Base-by-base conservation (phyloP, 75 land plant genomes). In the Azolla pinnata region DNA sequence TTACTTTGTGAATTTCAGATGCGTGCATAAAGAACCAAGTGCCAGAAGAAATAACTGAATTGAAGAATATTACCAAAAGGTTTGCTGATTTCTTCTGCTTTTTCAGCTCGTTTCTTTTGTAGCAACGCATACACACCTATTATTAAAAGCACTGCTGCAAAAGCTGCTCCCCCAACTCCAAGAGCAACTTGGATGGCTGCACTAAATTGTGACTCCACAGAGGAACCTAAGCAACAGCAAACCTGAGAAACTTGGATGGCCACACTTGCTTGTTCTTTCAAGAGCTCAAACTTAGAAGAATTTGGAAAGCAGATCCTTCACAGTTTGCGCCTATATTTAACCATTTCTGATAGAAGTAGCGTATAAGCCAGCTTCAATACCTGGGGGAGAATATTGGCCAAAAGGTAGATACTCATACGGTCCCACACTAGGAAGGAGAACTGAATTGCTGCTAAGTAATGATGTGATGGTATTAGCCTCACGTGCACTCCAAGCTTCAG, bases 21-120 rank as follows among this genome's bases (percentile, higher is more conserved):
- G 24, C 17, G 21, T 49, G 29, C 20, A 17, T 34, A 29, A 26
- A 21, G 27, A 9, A 0, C 14, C 0, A 20, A 4, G 20, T 29
- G 24, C 20, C 2, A 24, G 27, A 23, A 32, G 1, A 29, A 61
- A 5, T 0, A 8, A 44, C 25, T 30, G 23, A 45, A 49, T 33
- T 46, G 24, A 51, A 46, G 17, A 21, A 17, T 10, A 31, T 46
- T 76, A 90, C 97, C 87, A 68, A 81, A 83, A 57, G 84, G 81
- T 24, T 77, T 68, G 56, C 61, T 65, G 29, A 35, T 47, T 26
- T 67, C 62, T 19, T 48, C 61, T 31, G 75, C 69, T 25, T 29
- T 69, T 29, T 81, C 58, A 30, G 81, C 83, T 60, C 71, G 63
- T 60, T 61, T 89, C 78, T 71, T 87, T 57, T 78, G 75, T 31